Percentiles rank a stretch among this genome's conserved stretches.
Conservation (phyloP, 1,284 basidiomycete species). For the Pholiota adiposa region DNA sequence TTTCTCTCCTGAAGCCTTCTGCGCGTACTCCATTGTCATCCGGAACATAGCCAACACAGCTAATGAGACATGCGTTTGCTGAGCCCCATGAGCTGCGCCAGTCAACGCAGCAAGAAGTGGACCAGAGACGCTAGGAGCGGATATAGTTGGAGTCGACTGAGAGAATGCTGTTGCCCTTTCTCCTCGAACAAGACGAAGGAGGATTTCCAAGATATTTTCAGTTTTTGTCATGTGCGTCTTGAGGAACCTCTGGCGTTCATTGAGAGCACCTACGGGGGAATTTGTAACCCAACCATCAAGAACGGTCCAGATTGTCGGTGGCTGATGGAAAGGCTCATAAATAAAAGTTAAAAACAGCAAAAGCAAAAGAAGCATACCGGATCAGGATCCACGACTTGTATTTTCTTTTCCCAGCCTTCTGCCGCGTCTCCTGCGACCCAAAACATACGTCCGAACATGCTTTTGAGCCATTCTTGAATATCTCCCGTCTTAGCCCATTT, state of each 20-base stretch:
- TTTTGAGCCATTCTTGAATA: conserved; percentile 90
- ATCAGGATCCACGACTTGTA: conserved; percentile 92
- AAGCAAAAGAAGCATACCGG: conserved; percentile 62
- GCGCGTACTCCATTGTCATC: conserved; percentile 81
- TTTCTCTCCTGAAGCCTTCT: conserved; percentile 68
- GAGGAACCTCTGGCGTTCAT: conserved; percentile 86
- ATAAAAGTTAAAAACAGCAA: conserved; percentile 20
- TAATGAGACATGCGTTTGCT: conserved; percentile 92
- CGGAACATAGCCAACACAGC: conserved; percentile 91
- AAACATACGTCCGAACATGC: conserved; percentile 84
- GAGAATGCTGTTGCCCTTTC: conserved; percentile 79
- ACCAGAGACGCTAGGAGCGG: conserved; percentile 62
- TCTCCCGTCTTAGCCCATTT: conserved; percentile 96
- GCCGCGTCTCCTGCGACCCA: conserved; percentile 74
- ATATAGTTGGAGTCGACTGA: conserved; percentile 60
- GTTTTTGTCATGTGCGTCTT: conserved; percentile 83
- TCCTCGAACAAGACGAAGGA: conserved; percentile 87
- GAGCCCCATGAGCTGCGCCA: conserved; percentile 78
- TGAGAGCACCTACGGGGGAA: conserved; percentile 74
- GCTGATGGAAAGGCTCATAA: conserved; percentile 46
- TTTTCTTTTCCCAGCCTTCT: conserved; percentile 92
- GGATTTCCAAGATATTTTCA: conserved; percentile 89
- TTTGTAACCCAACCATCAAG: conserved; percentile 87
- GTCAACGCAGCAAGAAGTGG: conserved; percentile 71
- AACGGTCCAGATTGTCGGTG: conserved; percentile 89